phyloP scores from a whole-genome alignment of 352 stramenopile genomes.

The Phytophthora tubulina region DNA sequence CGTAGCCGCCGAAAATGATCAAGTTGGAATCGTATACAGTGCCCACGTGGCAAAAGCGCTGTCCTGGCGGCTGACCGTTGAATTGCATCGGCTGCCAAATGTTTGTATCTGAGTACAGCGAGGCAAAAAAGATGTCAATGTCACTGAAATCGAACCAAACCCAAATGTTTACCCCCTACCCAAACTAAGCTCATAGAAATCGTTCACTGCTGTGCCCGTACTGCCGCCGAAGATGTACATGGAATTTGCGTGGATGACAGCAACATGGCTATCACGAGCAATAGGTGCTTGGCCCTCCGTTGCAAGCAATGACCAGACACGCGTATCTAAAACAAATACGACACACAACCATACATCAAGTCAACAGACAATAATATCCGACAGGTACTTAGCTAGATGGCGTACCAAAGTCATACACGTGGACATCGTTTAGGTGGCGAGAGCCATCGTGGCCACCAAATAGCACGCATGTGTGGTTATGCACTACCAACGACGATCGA shows the following conservation, averaged over 20 bases:
- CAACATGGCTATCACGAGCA: conserved; percentile 97
- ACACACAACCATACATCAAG: conserved; percentile 3
- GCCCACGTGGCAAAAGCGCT: conserved; percentile 97
- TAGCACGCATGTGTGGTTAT: conserved; percentile 94
- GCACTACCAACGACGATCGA: conserved; percentile 92
- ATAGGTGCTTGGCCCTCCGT: conserved; percentile 93
- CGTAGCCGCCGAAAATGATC: conserved; percentile 97
- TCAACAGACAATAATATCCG: conserved; percentile 6
- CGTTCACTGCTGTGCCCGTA: conserved; percentile 97
- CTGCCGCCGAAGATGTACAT: conserved; percentile 98
- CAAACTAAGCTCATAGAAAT: conserved; percentile 96
- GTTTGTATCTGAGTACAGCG: conserved; percentile 55
- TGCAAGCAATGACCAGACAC: conserved; percentile 91
- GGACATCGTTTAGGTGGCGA: conserved; percentile 97
- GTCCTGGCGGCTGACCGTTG: conserved; percentile 84
- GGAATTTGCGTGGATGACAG: conserved; percentile 92
- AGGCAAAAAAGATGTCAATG: neutral
- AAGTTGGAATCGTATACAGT: conserved; percentile 93
- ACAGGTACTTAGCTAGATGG: neutral
- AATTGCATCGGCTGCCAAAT: conserved; percentile 82
- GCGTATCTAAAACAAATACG: conserved; percentile 52
- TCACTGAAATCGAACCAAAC: neutral
- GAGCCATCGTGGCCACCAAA: conserved; percentile 98
- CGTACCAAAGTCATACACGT: conserved; percentile 96
- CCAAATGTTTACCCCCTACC: conserved; percentile 38